A percentile compares a stretch with the other conserved stretches of the same genome.
Conservation (phyloP, 768 basidiomycete genomes). For the Leccinum obscurum region DNA sequence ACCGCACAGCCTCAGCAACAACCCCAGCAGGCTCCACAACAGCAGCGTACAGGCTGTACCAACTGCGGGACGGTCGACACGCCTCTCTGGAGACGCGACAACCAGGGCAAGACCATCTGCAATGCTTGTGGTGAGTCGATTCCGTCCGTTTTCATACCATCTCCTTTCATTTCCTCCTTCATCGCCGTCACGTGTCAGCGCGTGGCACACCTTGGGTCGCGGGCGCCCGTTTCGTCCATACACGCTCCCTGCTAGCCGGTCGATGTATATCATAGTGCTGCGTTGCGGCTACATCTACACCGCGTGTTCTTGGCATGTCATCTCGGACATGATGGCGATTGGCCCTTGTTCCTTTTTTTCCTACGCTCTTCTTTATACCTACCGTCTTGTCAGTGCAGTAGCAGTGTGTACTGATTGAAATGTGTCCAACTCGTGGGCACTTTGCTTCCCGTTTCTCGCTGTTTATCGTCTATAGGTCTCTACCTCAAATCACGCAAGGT, state of each 20-base stretch:
- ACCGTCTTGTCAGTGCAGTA: conserved; percentile 37
- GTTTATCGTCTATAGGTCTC: conserved; percentile 56
- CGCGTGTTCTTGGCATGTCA: conserved; percentile 38
- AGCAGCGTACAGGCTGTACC: conserved; percentile 51
- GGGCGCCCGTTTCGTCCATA: conserved; percentile 32
- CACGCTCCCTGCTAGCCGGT: conserved; percentile 30
- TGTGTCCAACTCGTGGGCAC: conserved; percentile 40
- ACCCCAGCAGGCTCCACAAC: conserved; percentile 34
- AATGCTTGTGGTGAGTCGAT: conserved; percentile 82
- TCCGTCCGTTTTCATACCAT: conserved; percentile 33
- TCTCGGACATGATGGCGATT: conserved; percentile 36
- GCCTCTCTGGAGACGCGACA: conserved; percentile 83
- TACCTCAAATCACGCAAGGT: conserved; percentile 83
- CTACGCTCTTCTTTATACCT: conserved; percentile 32
- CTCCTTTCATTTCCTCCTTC: conserved; percentile 34
- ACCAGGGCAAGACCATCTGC: conserved; percentile 81
- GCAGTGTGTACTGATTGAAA: conserved; percentile 40
- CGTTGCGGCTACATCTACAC: conserved; percentile 32
- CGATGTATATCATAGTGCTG: conserved; percentile 36
- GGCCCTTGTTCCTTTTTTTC: conserved; percentile 33
- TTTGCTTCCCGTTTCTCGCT: conserved; percentile 34
- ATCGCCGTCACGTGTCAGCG: conserved; percentile 41
- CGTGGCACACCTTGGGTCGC: conserved; percentile 33
- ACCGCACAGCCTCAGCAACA: conserved; percentile 23
- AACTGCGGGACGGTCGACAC: conserved; percentile 79